Conservation (phyloP, 805 yeast species). For the Dipodascopsis uninucleata region DNA sequence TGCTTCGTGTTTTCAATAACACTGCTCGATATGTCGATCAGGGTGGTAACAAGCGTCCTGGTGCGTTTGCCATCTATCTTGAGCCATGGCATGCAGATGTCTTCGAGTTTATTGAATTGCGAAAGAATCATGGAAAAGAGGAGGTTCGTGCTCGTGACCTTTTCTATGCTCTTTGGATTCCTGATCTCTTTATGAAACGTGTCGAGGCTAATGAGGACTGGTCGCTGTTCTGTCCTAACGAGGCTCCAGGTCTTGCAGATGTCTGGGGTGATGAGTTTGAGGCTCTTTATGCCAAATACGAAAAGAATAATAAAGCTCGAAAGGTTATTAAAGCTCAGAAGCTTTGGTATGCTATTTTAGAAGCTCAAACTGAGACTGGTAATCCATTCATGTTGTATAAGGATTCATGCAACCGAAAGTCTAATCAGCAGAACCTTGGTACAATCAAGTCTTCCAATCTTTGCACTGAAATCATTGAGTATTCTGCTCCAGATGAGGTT, state of each 20-base stretch:
- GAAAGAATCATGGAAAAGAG: slow-evolving; percentile 94
- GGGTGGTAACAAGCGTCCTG: slow-evolving; percentile 98
- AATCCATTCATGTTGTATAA: slow-evolving; percentile 92
- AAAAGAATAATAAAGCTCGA: slow-evolving; percentile 60
- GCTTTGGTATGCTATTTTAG: slow-evolving; percentile 83
- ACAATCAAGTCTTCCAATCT: slow-evolving; percentile 87
- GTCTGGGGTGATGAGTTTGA: slow-evolving; percentile 82
- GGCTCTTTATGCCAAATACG: slow-evolving; percentile 66
- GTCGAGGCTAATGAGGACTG: slow-evolving; percentile 76
- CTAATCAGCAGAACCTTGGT: slow-evolving; percentile 90
- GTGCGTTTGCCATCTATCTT: slow-evolving; percentile 88
- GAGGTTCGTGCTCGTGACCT: slow-evolving; percentile 90
- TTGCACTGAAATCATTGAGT: slow-evolving; percentile 92
- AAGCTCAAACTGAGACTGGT: slow-evolving; percentile 94
- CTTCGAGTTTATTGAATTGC: slow-evolving; percentile 76
- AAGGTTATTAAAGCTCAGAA: slow-evolving; percentile 77
- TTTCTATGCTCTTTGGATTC: slow-evolving; percentile 91
- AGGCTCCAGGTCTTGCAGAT: slow-evolving; percentile 81
- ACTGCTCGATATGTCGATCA: slow-evolving; percentile 97
- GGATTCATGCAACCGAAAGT: slow-evolving; percentile 82
- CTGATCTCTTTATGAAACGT: slow-evolving; percentile 89
- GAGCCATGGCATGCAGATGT: slow-evolving; percentile 98
- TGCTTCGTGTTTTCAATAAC: slow-evolving; percentile 90
- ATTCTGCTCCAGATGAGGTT: slow-evolving; percentile 84
- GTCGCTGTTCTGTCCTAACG: slow-evolving; percentile 87